A percentile compares a stretch with the other conserved stretches of the same genome.
phyloP scores from a whole-genome alignment of 169 alveolate genomes.

The Pseudocohnilembus persalinus region DNA sequence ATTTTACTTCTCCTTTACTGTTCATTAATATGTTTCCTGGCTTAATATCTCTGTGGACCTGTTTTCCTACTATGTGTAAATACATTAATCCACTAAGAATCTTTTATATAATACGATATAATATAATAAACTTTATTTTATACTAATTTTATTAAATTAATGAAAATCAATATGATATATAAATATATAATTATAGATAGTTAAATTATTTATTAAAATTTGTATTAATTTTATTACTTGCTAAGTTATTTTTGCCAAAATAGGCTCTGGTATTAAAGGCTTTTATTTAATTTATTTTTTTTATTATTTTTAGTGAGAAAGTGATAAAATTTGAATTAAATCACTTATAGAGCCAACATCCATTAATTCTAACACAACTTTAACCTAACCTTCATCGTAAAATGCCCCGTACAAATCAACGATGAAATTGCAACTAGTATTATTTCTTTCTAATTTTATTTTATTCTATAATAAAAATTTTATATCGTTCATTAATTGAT shows the following conservation, averaged over 20 bases:
- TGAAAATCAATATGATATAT: no score
- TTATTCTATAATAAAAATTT: conserved; percentile 40
- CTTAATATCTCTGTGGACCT: conserved; percentile 90
- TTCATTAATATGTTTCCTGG: conserved; percentile 85
- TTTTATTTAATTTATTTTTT: conserved; percentile 28
- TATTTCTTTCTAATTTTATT: conserved; percentile 20
- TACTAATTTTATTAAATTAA: no score
- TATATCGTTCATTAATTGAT: conserved; percentile 81
- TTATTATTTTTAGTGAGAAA: conserved; percentile 20
- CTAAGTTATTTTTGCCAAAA: conserved; percentile 51
- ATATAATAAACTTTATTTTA: conserved; percentile 1
- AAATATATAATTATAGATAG: no score
- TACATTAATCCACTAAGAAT: conserved; percentile 73
- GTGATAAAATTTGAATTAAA: conserved; percentile 63
- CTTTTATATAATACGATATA: conserved; percentile 29
- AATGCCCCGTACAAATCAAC: conserved; percentile 85
- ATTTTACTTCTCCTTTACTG: conserved; percentile 75
- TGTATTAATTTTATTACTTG: not conserved
- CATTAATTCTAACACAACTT: conserved; percentile 87
- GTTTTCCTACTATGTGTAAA: conserved; percentile 73
- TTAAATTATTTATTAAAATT: no score
- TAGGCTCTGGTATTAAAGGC: conserved; percentile 71
- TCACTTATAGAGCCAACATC: conserved; percentile 82
- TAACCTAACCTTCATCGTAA: conserved; percentile 85
- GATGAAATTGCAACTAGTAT: conserved; percentile 69